These are phyloP conservation scores for Rhodomyrtus tomentosa DNA, from an alignment of 345 rosid species.

Conservation along the genomic window DNA sequence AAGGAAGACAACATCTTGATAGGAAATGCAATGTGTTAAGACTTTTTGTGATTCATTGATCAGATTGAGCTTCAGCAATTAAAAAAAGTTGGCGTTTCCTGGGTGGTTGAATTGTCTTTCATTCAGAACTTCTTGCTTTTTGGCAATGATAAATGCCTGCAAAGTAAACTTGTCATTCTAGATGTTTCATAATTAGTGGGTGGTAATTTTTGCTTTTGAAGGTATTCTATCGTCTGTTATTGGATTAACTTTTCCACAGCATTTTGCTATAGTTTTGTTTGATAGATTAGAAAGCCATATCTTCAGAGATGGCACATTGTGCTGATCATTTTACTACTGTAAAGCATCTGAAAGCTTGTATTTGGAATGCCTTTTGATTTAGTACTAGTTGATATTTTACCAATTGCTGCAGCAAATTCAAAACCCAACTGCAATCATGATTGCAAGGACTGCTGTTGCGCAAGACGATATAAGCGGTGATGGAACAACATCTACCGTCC, in stretches of 20 bases:
- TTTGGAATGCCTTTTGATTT: neutral
- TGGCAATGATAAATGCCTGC: neutral
- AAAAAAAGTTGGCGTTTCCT: neutral
- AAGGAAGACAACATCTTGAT: neutral
- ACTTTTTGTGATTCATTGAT: neutral
- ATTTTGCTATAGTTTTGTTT: neutral
- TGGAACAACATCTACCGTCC: constrained; percentile 92
- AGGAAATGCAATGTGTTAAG: neutral
- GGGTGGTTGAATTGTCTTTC: neutral
- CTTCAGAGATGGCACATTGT: neutral
- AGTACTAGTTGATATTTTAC: constrained; percentile 2
- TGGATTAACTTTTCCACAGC: neutral
- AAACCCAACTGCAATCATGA: constrained; percentile 97
- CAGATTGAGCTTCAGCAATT: neutral
- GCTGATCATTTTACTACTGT: neutral
- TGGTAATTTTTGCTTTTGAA: neutral
- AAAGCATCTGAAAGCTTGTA: neutral
- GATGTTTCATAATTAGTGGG: neutral
- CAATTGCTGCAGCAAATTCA: constrained; percentile 78
- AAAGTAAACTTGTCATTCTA: neutral
- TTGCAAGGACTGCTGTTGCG: constrained; percentile 97
- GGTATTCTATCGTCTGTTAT: neutral
- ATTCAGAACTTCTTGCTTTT: neutral
- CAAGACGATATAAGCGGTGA: constrained; percentile 97
- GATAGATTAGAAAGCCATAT: neutral